Evolutionary conservation across 441 rosid genomes (phyloP).

Genomic region (Jatropha multifida): DNA sequence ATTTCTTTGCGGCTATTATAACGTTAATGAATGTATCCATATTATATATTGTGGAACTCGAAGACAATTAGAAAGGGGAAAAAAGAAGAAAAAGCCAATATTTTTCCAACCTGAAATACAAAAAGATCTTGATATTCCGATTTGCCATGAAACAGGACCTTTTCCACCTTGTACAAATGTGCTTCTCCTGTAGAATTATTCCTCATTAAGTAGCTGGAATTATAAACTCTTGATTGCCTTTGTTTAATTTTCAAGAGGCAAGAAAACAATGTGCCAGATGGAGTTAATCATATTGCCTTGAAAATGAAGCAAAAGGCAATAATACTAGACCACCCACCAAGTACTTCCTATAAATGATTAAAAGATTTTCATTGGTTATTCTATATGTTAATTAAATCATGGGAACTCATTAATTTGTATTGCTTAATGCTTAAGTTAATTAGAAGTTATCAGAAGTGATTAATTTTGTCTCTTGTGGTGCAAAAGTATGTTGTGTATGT

Average conservation of each 20-base stretch:
- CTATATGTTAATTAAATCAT: too few species aligned
- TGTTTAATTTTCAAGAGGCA: neutral
- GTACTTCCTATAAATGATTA: too few species aligned
- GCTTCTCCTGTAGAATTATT: constrained; percentile 42
- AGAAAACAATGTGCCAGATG: neutral
- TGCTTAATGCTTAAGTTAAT: too few species aligned
- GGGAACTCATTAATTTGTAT: too few species aligned
- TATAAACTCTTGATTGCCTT: neutral
- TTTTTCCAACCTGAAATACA: constrained; percentile 44
- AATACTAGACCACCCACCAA: neutral
- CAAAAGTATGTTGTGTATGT: too few species aligned
- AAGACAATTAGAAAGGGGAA: too few species aligned
- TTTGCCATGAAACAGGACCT: constrained; percentile 45
- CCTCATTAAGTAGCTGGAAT: neutral
- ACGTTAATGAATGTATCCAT: too few species aligned
- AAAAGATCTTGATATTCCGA: constrained; percentile 46
- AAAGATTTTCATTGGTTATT: too few species aligned
- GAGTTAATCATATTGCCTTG: constrained; percentile 10
- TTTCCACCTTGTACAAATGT: constrained; percentile 43
- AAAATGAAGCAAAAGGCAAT: constrained; percentile 10
- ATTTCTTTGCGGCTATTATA: neutral
- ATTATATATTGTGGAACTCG: too few species aligned
- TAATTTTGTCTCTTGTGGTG: too few species aligned
- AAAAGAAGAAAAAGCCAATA: neutral
- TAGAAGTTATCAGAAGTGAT: too few species aligned